Base-by-base conservation (phyloP, 345 rosid genomes). In the Rhizophora mangle region DNA sequence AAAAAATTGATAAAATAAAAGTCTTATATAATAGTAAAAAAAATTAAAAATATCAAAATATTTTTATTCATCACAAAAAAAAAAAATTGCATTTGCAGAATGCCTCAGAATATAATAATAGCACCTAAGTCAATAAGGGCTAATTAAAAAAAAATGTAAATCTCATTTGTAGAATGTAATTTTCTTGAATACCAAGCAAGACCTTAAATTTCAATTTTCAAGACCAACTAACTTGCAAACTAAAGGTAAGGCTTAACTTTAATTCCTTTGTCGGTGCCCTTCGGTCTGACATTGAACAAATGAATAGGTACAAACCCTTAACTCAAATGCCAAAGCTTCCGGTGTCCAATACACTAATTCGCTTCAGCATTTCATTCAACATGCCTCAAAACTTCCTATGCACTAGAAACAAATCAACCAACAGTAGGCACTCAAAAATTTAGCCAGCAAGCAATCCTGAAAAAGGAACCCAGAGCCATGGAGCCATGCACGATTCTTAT, bases 391-490 rank as follows among this genome's bases (percentile, higher is more conserved):
- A 8, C 37, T 34, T 34, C 37, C 37, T 6, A 7, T 34, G 9
- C 37, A 57, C 57, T 34, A 26, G 3, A 22, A 57, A 57, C 22
- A 63, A 19, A 32, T 52, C 64, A 34, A 7, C 37, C 37, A 34
- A 1, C 37, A 7, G 37, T 34, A 34, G 37, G 37, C 37, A 34
- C 37, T 34, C 37, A 34, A 8, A 34, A 34, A 34, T 9, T 9
- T 34, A 34, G 37, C 32, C 3, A 68, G 24, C 36, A 55, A 37
- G 26, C 21, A 71, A 51, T 29, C 22, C 27, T 8, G 27, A 63
- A 31, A 3, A 10, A 63, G 29, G 34, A 58, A 77, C 21, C 68
- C 30, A 64, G 11, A 65, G 53, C 62, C 32, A 52, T 34, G 51
- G 36, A 36, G 24, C 67, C 37, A 62, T 16, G 62, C 63, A 63